A percentile compares a stretch with the other conserved stretches of the same genome.
Conservation (phyloP, 139 green algal genomes). For the Chlorella sp. region DNA sequence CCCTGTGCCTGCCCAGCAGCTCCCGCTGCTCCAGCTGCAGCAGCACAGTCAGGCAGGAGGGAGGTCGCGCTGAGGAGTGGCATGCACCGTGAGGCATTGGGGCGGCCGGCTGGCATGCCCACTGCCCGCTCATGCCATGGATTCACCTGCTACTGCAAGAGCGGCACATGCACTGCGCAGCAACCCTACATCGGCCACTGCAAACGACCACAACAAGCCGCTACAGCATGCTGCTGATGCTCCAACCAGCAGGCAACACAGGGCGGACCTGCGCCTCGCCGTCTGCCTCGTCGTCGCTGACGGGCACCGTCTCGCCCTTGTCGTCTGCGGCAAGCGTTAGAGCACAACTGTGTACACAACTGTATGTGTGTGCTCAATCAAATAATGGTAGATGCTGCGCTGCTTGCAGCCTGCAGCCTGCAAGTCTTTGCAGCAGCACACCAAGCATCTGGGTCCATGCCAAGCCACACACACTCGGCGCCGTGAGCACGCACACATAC, state of each 20-base stretch:
- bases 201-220: no score
- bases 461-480: neutral
- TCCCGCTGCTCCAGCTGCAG: slow-evolving; percentile 16
- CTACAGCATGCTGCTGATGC: no score
- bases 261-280: neutral
- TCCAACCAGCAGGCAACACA: neutral
- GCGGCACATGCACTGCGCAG: no score
- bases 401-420: neutral
- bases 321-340: slow-evolving; percentile 38
- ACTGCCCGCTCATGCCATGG: no score
- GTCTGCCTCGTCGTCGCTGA: slow-evolving; percentile 61
- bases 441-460: no score
- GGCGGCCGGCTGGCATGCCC: no score
- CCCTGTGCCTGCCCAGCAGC: neutral
- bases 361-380: no score
- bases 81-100: neutral
- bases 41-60: neutral
- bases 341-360: no score
- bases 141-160: no score
- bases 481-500: no score
- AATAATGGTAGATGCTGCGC: no score
- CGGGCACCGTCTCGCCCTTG: slow-evolving; percentile 63
- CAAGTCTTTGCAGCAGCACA: neutral
- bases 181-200: no score
- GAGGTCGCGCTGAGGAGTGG: neutral